Evolutionary conservation across 176 grass and related monocot genomes (phyloP).

Genomic region (Musa beccarii): DNA sequence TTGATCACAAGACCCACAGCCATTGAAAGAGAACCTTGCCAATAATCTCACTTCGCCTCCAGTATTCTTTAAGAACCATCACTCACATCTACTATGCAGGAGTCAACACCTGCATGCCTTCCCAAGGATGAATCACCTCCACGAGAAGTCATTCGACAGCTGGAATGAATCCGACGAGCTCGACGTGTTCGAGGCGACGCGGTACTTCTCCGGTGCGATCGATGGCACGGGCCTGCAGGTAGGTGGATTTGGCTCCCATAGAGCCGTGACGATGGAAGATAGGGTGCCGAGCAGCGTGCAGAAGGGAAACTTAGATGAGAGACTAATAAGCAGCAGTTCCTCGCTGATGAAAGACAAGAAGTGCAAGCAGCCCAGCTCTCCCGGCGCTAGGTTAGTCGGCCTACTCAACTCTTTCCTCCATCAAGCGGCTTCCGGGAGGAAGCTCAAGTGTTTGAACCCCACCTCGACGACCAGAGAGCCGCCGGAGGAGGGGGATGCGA

Average conservation of each 20-base stretch:
- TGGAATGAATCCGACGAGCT: slow-evolving; percentile 2
- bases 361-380: slow-evolving; percentile 1
- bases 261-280: background rate
- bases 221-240: background rate
- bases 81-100: background rate
- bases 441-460: slow-evolving; percentile 3
- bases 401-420: slow-evolving; percentile 3
- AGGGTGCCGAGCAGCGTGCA: background rate
- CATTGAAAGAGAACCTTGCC: background rate
- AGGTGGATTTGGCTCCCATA: background rate
- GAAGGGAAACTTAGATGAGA: background rate
- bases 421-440: background rate
- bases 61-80: background rate
- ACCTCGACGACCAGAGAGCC: background rate
- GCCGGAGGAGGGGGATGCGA: background rate
- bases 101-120: background rate
- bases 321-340: background rate
- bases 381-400: background rate
- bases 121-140: background rate
- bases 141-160: background rate
- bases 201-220: background rate
- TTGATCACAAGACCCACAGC: too few relatives aligned
- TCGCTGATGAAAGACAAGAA: background rate
- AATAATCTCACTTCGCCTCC: background rate
- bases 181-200: background rate